Percentiles rank a stretch among this genome's conserved stretches.
Conservation (phyloP, 2,329 filamentous ascomycete genomes). For the Metarhizium humberi region DNA sequence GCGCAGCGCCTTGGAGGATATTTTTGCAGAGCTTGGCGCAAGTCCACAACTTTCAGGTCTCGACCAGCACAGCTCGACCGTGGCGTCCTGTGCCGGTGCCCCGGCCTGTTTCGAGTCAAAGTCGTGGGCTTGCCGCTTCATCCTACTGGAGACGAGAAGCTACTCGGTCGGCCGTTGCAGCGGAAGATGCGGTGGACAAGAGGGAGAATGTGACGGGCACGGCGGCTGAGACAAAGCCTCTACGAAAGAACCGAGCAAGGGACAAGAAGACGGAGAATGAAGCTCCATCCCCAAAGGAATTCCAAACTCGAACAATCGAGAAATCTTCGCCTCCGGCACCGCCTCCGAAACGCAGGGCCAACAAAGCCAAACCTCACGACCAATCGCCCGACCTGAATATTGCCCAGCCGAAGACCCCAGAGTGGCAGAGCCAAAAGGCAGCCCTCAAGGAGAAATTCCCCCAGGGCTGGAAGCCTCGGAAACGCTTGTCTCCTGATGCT, state of each 20-base stretch:
- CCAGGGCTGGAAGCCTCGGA: conserved; percentile 72
- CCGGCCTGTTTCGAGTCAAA: neutral
- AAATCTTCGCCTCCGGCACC: neutral
- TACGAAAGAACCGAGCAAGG: neutral
- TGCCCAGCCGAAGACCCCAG: neutral
- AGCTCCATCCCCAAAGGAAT: neutral
- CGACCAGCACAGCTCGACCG: neutral
- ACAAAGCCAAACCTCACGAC: neutral
- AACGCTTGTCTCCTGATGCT: conserved; percentile 84
- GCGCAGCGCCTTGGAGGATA: conserved; percentile 32
- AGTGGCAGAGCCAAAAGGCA: conserved; percentile 69
- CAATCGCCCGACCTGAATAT: neutral
- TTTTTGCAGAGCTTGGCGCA: conserved; percentile 38
- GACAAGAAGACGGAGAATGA: neutral
- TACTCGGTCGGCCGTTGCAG: neutral
- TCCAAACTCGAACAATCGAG: neutral
- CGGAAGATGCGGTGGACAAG: neutral
- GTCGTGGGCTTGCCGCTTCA: conserved; percentile 15
- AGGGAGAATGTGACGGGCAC: neutral
- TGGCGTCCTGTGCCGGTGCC: neutral
- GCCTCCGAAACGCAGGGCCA: neutral
- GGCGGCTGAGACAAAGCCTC: neutral
- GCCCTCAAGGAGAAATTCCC: conserved; percentile 71
- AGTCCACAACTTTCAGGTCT: conserved; percentile 23
- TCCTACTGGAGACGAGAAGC: neutral